A percentile compares a stretch with the other conserved stretches of the same genome.
Conservation (phyloP, 2,329 filamentous ascomycete species). For the Neurospora sp. region DNA sequence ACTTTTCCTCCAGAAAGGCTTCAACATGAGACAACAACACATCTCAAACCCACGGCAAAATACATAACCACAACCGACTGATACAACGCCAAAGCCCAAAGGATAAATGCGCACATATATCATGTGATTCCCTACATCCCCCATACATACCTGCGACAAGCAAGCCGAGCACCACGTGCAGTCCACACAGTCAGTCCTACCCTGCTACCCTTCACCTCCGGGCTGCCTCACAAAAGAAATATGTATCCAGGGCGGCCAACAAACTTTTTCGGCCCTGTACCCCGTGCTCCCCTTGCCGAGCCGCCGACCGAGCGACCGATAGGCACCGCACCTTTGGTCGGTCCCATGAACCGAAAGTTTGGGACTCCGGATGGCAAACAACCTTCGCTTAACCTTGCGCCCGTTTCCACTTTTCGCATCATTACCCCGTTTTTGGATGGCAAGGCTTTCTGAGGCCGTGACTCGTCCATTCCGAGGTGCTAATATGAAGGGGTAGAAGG, state of each 20-base stretch:
- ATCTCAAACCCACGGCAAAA: neutral
- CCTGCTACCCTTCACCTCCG: neutral
- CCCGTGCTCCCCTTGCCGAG: neutral
- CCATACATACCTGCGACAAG: neutral
- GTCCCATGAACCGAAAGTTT: neutral
- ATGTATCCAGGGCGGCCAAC: neutral
- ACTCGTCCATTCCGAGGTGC: neutral
- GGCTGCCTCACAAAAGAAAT: neutral
- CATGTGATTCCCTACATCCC: neutral
- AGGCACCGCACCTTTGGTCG: neutral
- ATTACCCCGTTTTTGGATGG: neutral
- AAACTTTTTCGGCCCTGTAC: neutral
- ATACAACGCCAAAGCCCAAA: neutral
- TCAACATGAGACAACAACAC: neutral
- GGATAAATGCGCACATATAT: neutral
- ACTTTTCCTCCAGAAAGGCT: neutral
- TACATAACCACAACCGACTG: neutral
- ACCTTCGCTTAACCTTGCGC: neutral
- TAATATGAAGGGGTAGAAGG: neutral
- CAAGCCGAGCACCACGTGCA: neutral
- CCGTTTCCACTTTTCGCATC: neutral
- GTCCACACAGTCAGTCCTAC: neutral
- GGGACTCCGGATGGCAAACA: neutral
- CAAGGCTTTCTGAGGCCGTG: neutral
- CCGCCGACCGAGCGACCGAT: neutral